Evolutionary conservation across 768 basidiomycete species (phyloP).

Genomic region (Crepidotus variabilis): DNA sequence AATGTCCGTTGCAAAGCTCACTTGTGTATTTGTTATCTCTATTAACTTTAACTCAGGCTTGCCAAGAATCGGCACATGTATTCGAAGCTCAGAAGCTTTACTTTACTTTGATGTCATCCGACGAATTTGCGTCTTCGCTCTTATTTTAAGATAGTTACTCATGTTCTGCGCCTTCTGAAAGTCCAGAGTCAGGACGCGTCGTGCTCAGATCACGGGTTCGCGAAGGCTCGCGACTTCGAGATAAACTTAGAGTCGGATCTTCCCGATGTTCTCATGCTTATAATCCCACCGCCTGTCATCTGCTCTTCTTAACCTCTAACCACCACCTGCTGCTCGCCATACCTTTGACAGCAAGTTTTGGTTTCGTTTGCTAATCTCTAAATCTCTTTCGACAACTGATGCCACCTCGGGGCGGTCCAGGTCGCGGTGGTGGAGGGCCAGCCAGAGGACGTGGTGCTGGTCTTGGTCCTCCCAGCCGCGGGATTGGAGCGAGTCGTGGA

Average conservation of each 20-base stretch:
- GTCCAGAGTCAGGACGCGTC: background rate
- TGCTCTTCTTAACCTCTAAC: slow-evolving; percentile 6
- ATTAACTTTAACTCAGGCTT: too few species aligned
- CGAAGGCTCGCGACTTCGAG: background rate
- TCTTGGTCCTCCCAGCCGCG: slow-evolving; percentile 11
- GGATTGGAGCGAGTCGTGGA: slow-evolving; percentile 28
- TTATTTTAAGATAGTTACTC: too few species aligned
- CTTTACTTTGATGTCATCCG: too few species aligned
- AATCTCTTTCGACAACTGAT: slow-evolving; percentile 15
- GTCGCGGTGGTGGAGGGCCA: slow-evolving; percentile 17
- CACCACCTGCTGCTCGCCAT: slow-evolving; percentile 7
- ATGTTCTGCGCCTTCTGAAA: too few species aligned
- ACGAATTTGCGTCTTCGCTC: too few species aligned
- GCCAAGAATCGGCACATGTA: too few species aligned
- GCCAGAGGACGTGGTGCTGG: slow-evolving; percentile 16
- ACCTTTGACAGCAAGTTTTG: slow-evolving; percentile 1
- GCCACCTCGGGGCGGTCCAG: slow-evolving; percentile 25
- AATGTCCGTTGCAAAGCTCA: too few species aligned
- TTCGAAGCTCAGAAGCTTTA: too few species aligned
- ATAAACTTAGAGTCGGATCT: background rate
- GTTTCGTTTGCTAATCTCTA: background rate
- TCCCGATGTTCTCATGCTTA: background rate
- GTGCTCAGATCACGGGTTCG: background rate
- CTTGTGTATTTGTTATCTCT: too few species aligned
- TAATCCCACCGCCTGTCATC: background rate